Evolutionary conservation across 805 yeast genomes (phyloP), one percentile per base, ranked within the genome.

Genomic region (Kazachstania bromeliacearum): DNA sequence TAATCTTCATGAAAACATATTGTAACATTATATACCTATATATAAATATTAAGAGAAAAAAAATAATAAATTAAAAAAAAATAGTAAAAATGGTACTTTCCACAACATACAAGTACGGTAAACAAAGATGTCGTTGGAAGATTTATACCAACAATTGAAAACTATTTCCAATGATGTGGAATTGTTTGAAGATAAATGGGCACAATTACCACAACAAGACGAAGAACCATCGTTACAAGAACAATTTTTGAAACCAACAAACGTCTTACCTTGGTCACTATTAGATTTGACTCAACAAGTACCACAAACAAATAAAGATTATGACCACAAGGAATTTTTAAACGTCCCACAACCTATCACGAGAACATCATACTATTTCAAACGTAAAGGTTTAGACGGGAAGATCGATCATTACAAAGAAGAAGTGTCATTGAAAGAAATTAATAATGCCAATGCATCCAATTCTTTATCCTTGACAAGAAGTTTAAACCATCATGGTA

Each of bases 331-430:
- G 20, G 63, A 68, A 4, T 62, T 87, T 37, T 59, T 79, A 26
- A 58, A 64, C 6, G 37, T 71, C 1, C 96, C 97, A 0, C 63
- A 66, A 3, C 64, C 76, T 4, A 66, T 77, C 12, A 70, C 74
- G 10, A 70, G 94, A 42, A 75, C 92, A 0, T 62, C 75, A 0
- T 69, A 78, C 36, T 66, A 81, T 35, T 81, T 84, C 58, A 73
- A 73, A 41, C 68, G 98, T 49, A 54, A 63, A 5, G 97, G 97
- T 1, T 68, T 92, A 4, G 67, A 69, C 2, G 96, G 96, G 10
- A 49, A 59, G 4, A 76, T 89, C n/a, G 60, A 61, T 2, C 68
- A 74, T 0, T 77, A 75, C 44, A 62, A 70, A 26, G 95, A 88
- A 55, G 75, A 71, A 36, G 70, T 74, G 13, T 78, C 79, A 39